These are phyloP conservation scores for Gossypium thurberi DNA, from an alignment of 345 rosid species.

Conservation along the genomic window DNA sequence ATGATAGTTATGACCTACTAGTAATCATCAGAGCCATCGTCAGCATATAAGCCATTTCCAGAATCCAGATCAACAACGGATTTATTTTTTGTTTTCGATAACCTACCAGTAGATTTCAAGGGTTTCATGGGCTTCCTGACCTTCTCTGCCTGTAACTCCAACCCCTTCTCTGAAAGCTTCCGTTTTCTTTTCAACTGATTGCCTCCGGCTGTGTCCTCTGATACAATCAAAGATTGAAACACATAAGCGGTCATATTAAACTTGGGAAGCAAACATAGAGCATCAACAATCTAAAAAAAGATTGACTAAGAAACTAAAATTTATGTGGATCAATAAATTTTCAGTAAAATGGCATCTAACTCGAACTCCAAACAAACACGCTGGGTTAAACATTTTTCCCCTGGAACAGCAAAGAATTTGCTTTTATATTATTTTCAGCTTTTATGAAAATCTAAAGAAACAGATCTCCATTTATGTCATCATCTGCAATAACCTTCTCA, in stretches of 20 bases:
- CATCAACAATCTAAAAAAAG: neutral
- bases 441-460: neutral
- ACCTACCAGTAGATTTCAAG: conserved; percentile 45
- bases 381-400: neutral
- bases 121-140: conserved; percentile 63
- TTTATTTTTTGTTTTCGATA: conserved; percentile 53
- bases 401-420: neutral
- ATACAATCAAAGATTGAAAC: conserved; percentile 9
- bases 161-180: conserved; percentile 92
- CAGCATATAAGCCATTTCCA: conserved; percentile 43
- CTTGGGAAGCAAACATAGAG: neutral
- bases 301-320: neutral
- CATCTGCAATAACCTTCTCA: conserved; percentile 1
- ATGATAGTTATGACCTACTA: neutral
- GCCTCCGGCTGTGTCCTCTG: conserved; percentile 71
- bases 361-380: neutral
- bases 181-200: conserved; percentile 64
- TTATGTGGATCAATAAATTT: neutral
- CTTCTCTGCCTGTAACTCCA: conserved; percentile 92
- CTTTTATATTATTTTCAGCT: neutral
- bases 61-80: conserved; percentile 42
- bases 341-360: neutral
- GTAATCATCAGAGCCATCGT: conserved; percentile 40
- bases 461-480: neutral
- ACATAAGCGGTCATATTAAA: neutral